Evolutionary conservation across 495 filamentous ascomycete genomes (phyloP).

Genomic region (Pyrenula aspistea): DNA sequence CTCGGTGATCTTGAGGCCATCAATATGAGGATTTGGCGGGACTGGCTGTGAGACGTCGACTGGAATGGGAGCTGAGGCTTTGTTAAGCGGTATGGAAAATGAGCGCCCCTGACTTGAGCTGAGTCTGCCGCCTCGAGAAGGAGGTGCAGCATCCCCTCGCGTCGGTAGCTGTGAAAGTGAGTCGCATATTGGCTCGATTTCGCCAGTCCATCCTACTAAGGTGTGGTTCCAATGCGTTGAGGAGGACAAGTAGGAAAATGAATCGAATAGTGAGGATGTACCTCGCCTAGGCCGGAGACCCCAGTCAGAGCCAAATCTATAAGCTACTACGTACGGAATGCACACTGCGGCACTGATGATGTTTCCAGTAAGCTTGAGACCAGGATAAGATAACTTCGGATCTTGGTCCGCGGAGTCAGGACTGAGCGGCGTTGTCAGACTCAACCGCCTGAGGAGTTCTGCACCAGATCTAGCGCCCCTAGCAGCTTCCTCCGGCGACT

Average conservation of each 20-base stretch:
- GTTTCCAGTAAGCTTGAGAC: conserved; percentile 61
- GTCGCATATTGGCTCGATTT: conserved; percentile 50
- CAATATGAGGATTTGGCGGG: conserved; percentile 41
- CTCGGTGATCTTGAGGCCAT: conserved; percentile 50
- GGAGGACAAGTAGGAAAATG: conserved; percentile 72
- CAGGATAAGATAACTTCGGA: conserved; percentile 49
- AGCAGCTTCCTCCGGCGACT: conserved; percentile 27
- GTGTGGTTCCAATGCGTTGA: conserved; percentile 73
- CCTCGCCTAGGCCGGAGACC: conserved; percentile 65
- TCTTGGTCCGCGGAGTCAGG: conserved; percentile 42
- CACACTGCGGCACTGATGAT: conserved; percentile 82
- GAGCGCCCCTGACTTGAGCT: neutral
- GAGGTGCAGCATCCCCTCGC: neutral
- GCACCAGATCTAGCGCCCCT: conserved; percentile 41
- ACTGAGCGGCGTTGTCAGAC: conserved; percentile 28
- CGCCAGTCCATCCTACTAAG: conserved; percentile 85
- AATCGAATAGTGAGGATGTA: conserved; percentile 80
- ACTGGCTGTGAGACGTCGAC: conserved; percentile 43
- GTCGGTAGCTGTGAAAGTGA: conserved; percentile 18
- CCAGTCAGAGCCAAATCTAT: conserved; percentile 60
- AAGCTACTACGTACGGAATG: conserved; percentile 64
- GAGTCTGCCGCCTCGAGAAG: neutral
- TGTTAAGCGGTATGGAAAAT: conserved; percentile 25
- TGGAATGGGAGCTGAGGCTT: conserved; percentile 60
- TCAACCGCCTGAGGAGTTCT: conserved; percentile 55